Conservation (phyloP, 1,284 basidiomycete genomes). For the Chondrostereum purpureum region DNA sequence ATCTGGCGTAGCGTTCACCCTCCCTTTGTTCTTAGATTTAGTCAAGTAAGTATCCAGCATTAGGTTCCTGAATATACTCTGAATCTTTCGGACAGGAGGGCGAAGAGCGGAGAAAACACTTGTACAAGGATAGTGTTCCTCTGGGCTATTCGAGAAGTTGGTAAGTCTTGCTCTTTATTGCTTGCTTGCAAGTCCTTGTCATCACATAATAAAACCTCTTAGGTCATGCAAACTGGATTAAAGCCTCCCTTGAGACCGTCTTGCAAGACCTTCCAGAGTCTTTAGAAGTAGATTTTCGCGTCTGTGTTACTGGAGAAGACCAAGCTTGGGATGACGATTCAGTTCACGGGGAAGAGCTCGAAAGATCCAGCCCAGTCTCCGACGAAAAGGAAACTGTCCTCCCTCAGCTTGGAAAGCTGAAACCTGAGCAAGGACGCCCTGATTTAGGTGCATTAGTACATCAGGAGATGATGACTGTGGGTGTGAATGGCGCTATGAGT, state of each 20-base stretch:
- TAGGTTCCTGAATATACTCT: background rate
- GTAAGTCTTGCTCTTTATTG: slow-evolving; percentile 16
- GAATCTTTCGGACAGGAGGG: slow-evolving; percentile 20
- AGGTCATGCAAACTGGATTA: background rate
- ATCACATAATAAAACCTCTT: background rate
- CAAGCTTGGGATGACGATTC: slow-evolving; percentile 2
- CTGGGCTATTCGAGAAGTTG: slow-evolving; percentile 30
- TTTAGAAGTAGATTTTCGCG: background rate
- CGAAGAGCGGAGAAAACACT: slow-evolving; percentile 14
- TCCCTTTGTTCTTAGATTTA: slow-evolving; percentile 32
- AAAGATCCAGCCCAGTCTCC: background rate
- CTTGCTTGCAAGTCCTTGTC: background rate
- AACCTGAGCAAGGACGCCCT: background rate
- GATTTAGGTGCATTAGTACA: background rate
- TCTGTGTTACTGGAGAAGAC: background rate
- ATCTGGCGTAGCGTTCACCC: slow-evolving; percentile 34
- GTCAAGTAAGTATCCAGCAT: slow-evolving; percentile 24
- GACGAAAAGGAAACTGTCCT: background rate
- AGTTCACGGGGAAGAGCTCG: slow-evolving; percentile 7
- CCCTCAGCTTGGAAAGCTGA: background rate
- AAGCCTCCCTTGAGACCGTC: background rate
- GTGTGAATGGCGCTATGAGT: background rate
- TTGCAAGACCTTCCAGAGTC: background rate
- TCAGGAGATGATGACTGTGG: background rate
- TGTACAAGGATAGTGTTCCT: slow-evolving; percentile 29